Percentiles rank a stretch among this genome's conserved stretches.
Evolutionary conservation across 495 filamentous ascomycete genomes (phyloP).

Genomic region (Aspergillus ellipticus): DNA sequence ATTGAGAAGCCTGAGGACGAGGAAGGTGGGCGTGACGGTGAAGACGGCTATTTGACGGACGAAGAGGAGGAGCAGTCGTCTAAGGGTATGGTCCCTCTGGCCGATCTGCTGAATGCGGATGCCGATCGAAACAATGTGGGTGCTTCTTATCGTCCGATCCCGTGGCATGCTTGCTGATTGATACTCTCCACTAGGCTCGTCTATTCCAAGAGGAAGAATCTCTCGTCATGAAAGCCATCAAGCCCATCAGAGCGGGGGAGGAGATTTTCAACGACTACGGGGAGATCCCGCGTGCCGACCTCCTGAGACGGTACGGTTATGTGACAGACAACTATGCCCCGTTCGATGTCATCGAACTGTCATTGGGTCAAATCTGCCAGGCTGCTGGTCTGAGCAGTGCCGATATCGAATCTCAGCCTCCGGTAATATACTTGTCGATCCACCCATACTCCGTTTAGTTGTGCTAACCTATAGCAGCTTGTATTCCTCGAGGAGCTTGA

Average conservation of each 20-base stretch:
- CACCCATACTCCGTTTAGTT: neutral
- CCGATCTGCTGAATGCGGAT: constrained; percentile 90
- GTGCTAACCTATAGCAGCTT: constrained; percentile 27
- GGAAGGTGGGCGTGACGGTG: constrained; percentile 49
- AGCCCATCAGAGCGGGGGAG: constrained; percentile 62
- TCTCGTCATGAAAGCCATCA: constrained; percentile 64
- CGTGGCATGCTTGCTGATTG: constrained; percentile 8
- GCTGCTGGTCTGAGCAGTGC: constrained; percentile 39
- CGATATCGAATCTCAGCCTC: constrained; percentile 40
- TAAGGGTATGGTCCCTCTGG: constrained; percentile 89
- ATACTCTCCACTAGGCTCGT: constrained; percentile 42
- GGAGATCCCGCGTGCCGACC: constrained; percentile 72
- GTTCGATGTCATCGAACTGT: constrained; percentile 81
- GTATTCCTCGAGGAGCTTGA: constrained; percentile 48
- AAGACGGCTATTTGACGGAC: constrained; percentile 65
- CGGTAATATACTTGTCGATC: constrained; percentile 30
- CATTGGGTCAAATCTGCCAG: constrained; percentile 52
- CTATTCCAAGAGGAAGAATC: constrained; percentile 65
- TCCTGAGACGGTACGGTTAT: constrained; percentile 87
- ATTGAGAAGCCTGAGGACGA: constrained; percentile 57
- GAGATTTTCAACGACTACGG: constrained; percentile 94
- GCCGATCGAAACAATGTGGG: constrained; percentile 74
- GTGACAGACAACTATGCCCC: constrained; percentile 70
- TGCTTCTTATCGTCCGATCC: neutral
- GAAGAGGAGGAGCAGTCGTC: constrained; percentile 61